phyloP scores from a whole-genome alignment of 1,284 basidiomycete species.

The Xerocomus minutiporus region DNA sequence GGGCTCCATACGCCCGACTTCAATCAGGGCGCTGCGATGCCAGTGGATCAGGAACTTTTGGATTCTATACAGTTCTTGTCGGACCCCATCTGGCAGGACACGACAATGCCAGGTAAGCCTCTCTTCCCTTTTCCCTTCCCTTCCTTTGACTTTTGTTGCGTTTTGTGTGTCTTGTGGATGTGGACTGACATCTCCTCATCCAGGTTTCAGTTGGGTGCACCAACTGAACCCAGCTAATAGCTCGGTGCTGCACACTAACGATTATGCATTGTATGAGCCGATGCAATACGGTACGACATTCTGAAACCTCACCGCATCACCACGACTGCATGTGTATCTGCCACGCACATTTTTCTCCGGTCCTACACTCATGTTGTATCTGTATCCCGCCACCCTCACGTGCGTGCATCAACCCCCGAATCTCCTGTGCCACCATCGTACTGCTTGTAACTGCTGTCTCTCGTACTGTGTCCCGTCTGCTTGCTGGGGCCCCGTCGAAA shows the following conservation, averaged over 20 bases:
- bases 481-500: background rate
- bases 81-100: slow-evolving; percentile 51
- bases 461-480: background rate
- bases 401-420: background rate
- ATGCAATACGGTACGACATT: slow-evolving; percentile 13
- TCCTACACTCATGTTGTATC: background rate
- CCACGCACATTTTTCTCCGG: background rate
- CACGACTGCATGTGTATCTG: background rate
- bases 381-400: background rate
- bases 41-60: slow-evolving; percentile 56
- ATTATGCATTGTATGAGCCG: slow-evolving; percentile 29
- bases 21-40: slow-evolving; percentile 43
- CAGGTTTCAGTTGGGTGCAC: slow-evolving; percentile 44
- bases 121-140: no score
- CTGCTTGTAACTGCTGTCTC: background rate
- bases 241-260: slow-evolving; percentile 22
- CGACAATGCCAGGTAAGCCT: slow-evolving; percentile 47
- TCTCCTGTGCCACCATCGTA: background rate
- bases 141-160: background rate
- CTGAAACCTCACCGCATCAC: slow-evolving; percentile 7
- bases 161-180: background rate
- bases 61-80: slow-evolving; percentile 56
- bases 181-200: background rate
- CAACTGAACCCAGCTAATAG: slow-evolving; percentile 22
- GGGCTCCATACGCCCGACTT: slow-evolving; percentile 41